phyloP scores from a whole-genome alignment of 2,329 filamentous ascomycete genomes.

The Coniella lustricola region DNA sequence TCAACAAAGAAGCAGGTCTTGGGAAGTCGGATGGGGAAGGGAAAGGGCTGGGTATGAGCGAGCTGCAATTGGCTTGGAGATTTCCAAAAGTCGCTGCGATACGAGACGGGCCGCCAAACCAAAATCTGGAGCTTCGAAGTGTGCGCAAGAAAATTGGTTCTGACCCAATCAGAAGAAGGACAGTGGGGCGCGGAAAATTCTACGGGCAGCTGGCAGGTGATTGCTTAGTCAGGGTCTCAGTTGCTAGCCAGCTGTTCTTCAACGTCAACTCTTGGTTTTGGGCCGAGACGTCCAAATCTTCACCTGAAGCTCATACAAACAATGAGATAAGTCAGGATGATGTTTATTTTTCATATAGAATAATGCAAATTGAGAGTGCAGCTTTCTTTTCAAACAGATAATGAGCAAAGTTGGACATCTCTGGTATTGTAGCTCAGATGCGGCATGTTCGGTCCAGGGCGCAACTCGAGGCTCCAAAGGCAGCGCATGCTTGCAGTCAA shows the following conservation, averaged over 20 bases:
- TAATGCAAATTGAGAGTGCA: too few relatives aligned
- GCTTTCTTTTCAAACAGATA: too few relatives aligned
- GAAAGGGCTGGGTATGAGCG: constrained; percentile 24
- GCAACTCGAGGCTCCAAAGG: too few relatives aligned
- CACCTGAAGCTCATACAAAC: too few relatives aligned
- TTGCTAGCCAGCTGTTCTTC: constrained; percentile 1
- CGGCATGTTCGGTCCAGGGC: too few relatives aligned
- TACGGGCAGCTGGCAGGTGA: neutral
- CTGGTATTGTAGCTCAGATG: too few relatives aligned
- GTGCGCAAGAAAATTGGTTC: constrained; percentile 28
- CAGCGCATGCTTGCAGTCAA: too few relatives aligned
- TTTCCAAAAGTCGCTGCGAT: constrained; percentile 20
- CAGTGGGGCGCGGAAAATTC: neutral
- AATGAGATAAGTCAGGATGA: too few relatives aligned
- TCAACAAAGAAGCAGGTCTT: constrained; percentile 25
- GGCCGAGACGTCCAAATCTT: neutral
- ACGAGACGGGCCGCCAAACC: constrained; percentile 23
- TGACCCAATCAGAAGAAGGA: neutral
- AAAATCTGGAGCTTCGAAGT: constrained; percentile 38
- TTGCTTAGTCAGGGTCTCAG: constrained; percentile 3
- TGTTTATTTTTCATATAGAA: too few relatives aligned
- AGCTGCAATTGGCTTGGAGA: constrained; percentile 19
- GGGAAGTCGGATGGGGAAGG: constrained; percentile 29
- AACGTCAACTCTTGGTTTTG: constrained; percentile 1
- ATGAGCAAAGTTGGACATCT: too few relatives aligned